Evolutionary conservation across 306 rosid species (phyloP).

Genomic region (Purshia tridentata): DNA sequence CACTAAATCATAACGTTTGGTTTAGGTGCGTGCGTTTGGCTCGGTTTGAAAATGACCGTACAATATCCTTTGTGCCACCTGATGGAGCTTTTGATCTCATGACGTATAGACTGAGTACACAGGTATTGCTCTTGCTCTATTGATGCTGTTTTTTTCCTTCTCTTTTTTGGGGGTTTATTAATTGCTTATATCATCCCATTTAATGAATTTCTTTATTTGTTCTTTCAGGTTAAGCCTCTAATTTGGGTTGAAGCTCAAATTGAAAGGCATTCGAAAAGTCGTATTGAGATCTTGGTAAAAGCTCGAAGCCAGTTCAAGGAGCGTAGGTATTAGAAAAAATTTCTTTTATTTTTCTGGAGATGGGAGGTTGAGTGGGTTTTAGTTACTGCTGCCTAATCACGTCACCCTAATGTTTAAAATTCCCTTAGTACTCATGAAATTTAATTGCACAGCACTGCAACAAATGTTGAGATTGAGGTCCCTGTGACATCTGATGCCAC

Average conservation of each 20-base stretch:
- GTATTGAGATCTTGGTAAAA: constrained; percentile 88
- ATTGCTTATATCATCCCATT: background rate
- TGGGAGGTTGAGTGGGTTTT: constrained; percentile 7
- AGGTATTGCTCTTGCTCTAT: constrained; percentile 47
- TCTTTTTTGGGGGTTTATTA: background rate
- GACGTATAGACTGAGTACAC: constrained; percentile 96
- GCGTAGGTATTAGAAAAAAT: constrained; percentile 62
- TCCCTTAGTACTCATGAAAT: constrained; percentile 32
- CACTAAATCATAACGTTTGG: constrained; percentile 29
- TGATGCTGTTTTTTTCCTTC: constrained; percentile 1
- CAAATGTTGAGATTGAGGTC: constrained; percentile 87
- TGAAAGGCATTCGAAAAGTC: constrained; percentile 95
- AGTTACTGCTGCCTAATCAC: constrained; percentile 19
- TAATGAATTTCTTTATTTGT: background rate
- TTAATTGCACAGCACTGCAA: constrained; percentile 74
- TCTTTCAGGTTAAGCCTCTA: constrained; percentile 82
- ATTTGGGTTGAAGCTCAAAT: constrained; percentile 97
- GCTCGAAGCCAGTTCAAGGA: constrained; percentile 99
- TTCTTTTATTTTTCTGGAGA: constrained; percentile 5
- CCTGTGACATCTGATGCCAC: constrained; percentile 93
- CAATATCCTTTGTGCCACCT: constrained; percentile 96
- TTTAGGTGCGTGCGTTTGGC: constrained; percentile 98
- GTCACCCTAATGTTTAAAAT: constrained; percentile 15
- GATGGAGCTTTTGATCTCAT: constrained; percentile 99
- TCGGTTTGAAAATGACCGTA: constrained; percentile 98